These are phyloP conservation scores for Trypanosoma brucei DNA, from an alignment of 208 protist species.

Conservation along the genomic window DNA sequence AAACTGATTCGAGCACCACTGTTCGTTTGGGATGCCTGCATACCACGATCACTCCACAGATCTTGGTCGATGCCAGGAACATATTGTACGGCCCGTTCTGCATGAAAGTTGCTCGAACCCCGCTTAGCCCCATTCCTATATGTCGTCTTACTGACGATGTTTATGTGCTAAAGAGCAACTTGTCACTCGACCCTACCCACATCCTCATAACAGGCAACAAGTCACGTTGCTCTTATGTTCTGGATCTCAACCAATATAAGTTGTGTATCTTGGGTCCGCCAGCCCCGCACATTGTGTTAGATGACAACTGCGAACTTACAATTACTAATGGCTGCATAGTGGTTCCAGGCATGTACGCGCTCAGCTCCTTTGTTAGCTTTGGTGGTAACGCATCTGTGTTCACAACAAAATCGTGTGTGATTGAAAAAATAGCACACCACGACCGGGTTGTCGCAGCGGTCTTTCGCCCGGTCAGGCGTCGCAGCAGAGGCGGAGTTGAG, in stretches of 20 bases:
- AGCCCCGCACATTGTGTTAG: constrained; percentile 59
- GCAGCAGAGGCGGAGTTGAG: constrained; percentile 14
- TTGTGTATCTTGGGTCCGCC: constrained; percentile 51
- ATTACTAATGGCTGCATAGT: constrained; percentile 83
- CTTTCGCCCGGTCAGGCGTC: background rate
- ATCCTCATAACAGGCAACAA: constrained; percentile 57
- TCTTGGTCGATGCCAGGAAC: constrained; percentile 68
- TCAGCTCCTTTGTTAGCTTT: constrained; percentile 84
- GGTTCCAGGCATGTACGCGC: constrained; percentile 71
- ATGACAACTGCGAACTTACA: constrained; percentile 74
- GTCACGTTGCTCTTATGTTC: constrained; percentile 61
- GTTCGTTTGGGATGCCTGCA: constrained; percentile 31
- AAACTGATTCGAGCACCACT: constrained; percentile 32
- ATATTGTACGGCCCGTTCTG: constrained; percentile 79
- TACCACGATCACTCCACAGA: constrained; percentile 57
- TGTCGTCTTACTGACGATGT: constrained; percentile 44
- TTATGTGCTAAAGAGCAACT: constrained; percentile 45
- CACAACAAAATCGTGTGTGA: constrained; percentile 40
- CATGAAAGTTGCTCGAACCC: constrained; percentile 58
- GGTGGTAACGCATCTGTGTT: constrained; percentile 50
- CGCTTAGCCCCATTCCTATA: constrained; percentile 54
- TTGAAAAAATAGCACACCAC: constrained; percentile 48
- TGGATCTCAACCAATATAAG: constrained; percentile 66
- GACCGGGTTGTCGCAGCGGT: background rate
- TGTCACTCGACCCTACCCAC: constrained; percentile 64